Percentiles rank a stretch among this genome's conserved stretches.
These are phyloP conservation scores for Taxillus chinensis DNA, from an alignment of 164 flowering plant species.

Conservation along the genomic window DNA sequence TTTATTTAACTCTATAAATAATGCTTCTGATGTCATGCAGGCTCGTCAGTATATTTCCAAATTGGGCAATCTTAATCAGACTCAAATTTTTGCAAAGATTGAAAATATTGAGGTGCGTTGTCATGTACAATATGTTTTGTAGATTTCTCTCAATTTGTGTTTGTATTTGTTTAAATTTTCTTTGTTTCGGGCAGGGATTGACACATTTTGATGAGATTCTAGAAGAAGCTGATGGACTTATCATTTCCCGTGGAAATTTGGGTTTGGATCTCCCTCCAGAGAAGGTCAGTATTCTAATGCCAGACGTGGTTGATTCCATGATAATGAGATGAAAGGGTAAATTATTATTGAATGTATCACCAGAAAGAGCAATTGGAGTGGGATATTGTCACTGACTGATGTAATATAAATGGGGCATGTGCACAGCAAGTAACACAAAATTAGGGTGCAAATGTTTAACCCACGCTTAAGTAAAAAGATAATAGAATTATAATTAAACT, in stretches of 20 bases:
- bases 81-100: slow-evolving; percentile 5
- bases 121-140: neutral
- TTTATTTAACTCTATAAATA: neutral
- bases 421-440: no score
- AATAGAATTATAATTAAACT: no score
- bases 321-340: no score
- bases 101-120: slow-evolving; percentile 4
- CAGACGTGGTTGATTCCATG: no score
- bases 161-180: neutral
- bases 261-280: slow-evolving; percentile 81
- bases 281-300: slow-evolving; percentile 34
- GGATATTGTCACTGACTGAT: no score
- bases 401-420: no score
- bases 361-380: no score
- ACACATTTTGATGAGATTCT: slow-evolving; percentile 68
- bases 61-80: neutral
- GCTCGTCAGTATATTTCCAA: slow-evolving; percentile 1
- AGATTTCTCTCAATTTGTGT: neutral
- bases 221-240: slow-evolving; percentile 70
- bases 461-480: no score
- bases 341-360: no score
- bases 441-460: no score
- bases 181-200: slow-evolving; percentile 37
- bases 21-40: neutral
- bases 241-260: slow-evolving; percentile 69